Base-by-base conservation (phyloP, 768 basidiomycete genomes). In the Kwoniella sp. region DNA sequence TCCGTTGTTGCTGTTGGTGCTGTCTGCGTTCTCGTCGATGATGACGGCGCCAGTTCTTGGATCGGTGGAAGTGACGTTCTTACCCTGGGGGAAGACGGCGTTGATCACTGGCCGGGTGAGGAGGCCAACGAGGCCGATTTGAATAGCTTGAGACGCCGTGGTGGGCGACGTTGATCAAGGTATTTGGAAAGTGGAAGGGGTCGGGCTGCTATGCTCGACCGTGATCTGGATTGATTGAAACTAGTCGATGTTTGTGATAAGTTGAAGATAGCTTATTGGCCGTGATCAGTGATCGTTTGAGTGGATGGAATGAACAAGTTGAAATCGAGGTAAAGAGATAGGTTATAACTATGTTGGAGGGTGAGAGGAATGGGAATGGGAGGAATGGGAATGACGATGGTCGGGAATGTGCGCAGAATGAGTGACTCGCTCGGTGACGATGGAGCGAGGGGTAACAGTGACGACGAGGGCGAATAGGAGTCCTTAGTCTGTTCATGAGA, bases 61-160 rank as follows among this genome's bases (percentile, higher is more conserved):
- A 44, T 21, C 48, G 36, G 46, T 24, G 21, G 57, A 36, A 19
- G 67, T 47, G 7, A 63, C 49, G 27, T 57, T 37, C 29, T 48
- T 55, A 44, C 68, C 70, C 1, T 66, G 65, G 10, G 72, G 69
- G 52, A 77, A 79, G 58, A 78, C 71, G 36, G 78, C 67, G 58
- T 74, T 68, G 59, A 79, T 69, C 63, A 79, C 75, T 33, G 78
- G 78, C 47, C 74, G 51, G 17, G 73, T 70, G 40, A 77, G 68
- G 15, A 77, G 75, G 68, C 75, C 78, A 40, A 77, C 71, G 51
- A 77, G 70, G 59, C 77, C 78, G 50, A 79, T 70, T 63, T 77
- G 72, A 25, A 79, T 59, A 21, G 72, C 69, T 73, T 72, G 63
- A 51, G 76, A 67, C 55, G 77, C 70, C 72, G 71, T 74, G 58